Base-by-base conservation (phyloP, 2,329 filamentous ascomycete species). In the Hypocreales sp. region DNA sequence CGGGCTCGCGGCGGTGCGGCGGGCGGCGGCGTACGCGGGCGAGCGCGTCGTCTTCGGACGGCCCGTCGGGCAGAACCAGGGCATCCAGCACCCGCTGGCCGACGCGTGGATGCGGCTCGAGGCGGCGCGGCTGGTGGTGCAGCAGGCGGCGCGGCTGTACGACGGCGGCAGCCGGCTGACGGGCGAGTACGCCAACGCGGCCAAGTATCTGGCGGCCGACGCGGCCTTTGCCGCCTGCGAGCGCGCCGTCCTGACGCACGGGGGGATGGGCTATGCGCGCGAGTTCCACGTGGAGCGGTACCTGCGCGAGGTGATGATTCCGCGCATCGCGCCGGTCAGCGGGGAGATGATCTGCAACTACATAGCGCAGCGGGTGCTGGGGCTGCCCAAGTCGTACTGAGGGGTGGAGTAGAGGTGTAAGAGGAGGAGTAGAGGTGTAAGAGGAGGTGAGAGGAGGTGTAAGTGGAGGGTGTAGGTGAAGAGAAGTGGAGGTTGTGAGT, bases 261-360 rank as follows among this genome's bases (percentile, higher is more conserved):
- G 70, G 0, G 71, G 71, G 0, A 76, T 76, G 67, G 71, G 71
- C 1, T 77, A 76, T 40, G 69, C 72, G 0, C 54, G 60, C 18
- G 68, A 73, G 41, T 76, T 72, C 41, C 67, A 76, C 44, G 71
- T 77, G 7, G 72, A 77, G 46, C 54, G 72, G 24, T 77, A 68
- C 49, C 55, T 77, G 31, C 51, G 72, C n/a, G 72, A 77, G 43
- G 68, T 67, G 28, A 56, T 76, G 31, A 65, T 78, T 19, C 71
- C 72, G 3, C 50, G 72, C 8, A 71, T 79, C 29, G 71, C 72
- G 8, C 72, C 72, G 0, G 62, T 78, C 0, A 73, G 67, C 31
- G 48, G 72, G 35, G 78, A 82, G 53, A 82, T 82, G 78, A 79
- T 82, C 27, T 54, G 79, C 56, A 82, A 81, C 38, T 81, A 72